Conservation (phyloP, 176 grass and related monocot genomes). For the Zea luxurians region DNA sequence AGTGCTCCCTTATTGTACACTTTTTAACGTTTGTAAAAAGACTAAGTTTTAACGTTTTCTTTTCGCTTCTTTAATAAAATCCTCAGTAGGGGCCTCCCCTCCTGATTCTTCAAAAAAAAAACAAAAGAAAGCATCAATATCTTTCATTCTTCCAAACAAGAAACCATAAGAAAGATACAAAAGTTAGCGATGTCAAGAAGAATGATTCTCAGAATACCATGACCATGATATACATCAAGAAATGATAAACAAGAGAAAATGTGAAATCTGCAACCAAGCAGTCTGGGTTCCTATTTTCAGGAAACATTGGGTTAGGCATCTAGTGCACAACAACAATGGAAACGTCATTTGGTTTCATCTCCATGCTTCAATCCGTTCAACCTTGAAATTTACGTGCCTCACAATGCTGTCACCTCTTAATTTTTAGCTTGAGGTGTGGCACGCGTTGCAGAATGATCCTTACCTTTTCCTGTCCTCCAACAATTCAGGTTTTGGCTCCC, state of each 20-base stretch:
- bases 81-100: no score
- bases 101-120: no score
- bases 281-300: conserved; percentile 36
- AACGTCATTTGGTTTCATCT: conserved; percentile 49
- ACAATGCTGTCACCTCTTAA: conserved; percentile 68
- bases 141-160: conserved; percentile 31
- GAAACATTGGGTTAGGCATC: conserved; percentile 51
- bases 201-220: conserved; percentile 21
- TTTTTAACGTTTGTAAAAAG: no score
- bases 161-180: conserved; percentile 35
- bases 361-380: conserved; percentile 86
- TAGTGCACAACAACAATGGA: conserved; percentile 36
- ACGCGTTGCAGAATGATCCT: conserved; percentile 43
- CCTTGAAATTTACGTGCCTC: conserved; percentile 78
- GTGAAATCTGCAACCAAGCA: conserved; percentile 39
- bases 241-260: conserved; percentile 23
- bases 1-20: no score
- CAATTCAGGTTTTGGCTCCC: conserved; percentile 37
- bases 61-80: no score
- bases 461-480: conserved; percentile 70
- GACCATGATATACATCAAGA: conserved; percentile 32
- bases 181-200: conserved; percentile 19
- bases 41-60: no score
- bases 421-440: conserved; percentile 52
- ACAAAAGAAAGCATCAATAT: not conserved